Percentiles rank a stretch among this genome's conserved stretches.
phyloP scores from a whole-genome alignment of 208 protist species.

The Crithidia expoeki region DNA sequence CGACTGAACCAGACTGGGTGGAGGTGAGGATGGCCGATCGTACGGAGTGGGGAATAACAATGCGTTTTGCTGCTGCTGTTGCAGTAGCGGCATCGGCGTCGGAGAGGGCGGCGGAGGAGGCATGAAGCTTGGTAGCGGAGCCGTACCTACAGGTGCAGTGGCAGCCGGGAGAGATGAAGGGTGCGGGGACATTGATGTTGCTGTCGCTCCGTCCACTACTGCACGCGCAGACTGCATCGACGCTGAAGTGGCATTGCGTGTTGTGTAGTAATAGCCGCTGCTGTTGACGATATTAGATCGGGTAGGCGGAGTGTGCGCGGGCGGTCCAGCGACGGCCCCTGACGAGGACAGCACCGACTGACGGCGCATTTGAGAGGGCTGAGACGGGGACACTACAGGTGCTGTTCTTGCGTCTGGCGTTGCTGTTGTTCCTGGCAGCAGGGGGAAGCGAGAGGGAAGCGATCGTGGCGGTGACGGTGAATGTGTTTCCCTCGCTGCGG shows the following conservation, averaged over 20 bases:
- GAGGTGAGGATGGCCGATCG: background rate
- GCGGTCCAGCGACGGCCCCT: background rate
- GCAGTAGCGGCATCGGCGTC: background rate
- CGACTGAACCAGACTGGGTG: background rate
- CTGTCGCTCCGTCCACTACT: background rate
- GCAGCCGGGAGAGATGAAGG: background rate
- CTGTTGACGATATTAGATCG: slow-evolving; percentile 12
- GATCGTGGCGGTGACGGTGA: no score
- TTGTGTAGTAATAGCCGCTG: slow-evolving; percentile 29
- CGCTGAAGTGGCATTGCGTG: background rate
- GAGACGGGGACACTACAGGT: no score
- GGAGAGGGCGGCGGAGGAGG: background rate
- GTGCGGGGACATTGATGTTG: background rate
- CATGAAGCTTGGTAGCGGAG: background rate
- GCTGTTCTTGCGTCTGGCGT: no score
- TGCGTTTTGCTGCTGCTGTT: slow-evolving; percentile 2
- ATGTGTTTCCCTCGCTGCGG: no score
- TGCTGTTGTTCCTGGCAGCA: no score
- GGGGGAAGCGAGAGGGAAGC: background rate
- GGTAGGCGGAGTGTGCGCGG: background rate
- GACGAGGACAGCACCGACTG: background rate
- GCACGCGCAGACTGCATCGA: background rate
- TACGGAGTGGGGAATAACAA: slow-evolving; percentile 11
- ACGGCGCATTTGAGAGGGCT: background rate
- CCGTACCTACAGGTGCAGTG: background rate